A percentile compares a stretch with the other conserved stretches of the same genome.
Conservation (phyloP, 306 rosid genomes). For the Luffa acutangula region DNA sequence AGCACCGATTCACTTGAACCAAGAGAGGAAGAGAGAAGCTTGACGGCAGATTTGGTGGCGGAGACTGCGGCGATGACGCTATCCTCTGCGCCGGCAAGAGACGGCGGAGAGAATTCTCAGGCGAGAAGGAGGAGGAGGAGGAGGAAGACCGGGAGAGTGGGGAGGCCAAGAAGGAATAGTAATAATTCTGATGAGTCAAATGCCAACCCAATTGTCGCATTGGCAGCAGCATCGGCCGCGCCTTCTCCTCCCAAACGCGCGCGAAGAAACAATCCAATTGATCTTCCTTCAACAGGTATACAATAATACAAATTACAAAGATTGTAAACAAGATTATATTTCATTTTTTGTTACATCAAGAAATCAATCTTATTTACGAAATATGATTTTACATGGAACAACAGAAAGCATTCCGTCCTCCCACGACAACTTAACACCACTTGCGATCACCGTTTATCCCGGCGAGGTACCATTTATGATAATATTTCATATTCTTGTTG, state of each 20-base stretch:
- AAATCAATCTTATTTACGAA: neutral
- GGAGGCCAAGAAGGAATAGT: conserved; percentile 82
- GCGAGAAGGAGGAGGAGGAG: conserved; percentile 23
- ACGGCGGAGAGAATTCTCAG: neutral
- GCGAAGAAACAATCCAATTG: conserved; percentile 27
- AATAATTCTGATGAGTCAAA: neutral
- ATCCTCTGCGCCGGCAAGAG: neutral
- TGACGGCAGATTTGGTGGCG: neutral
- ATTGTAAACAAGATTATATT: neutral
- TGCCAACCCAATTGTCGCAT: conserved; percentile 35
- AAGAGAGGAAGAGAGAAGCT: neutral
- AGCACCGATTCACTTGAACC: too few relatives aligned
- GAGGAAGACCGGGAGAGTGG: conserved; percentile 86
- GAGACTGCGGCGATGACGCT: neutral
- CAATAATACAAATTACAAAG: too few relatives aligned
- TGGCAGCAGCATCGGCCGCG: neutral
- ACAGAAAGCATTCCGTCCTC: conserved; percentile 43
- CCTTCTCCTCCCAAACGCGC: conserved; percentile 34
- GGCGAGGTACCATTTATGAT: conserved; percentile 38
- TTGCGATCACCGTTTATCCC: conserved; percentile 47
- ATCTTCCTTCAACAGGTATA: neutral
- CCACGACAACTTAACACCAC: conserved; percentile 60
- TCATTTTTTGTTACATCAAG: neutral
- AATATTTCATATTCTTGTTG: neutral
- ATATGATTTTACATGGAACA: neutral